Percentiles rank a stretch among this genome's conserved stretches.
phyloP scores from a whole-genome alignment of 2,329 filamentous ascomycete genomes.

The Colletotrichum sp. region DNA sequence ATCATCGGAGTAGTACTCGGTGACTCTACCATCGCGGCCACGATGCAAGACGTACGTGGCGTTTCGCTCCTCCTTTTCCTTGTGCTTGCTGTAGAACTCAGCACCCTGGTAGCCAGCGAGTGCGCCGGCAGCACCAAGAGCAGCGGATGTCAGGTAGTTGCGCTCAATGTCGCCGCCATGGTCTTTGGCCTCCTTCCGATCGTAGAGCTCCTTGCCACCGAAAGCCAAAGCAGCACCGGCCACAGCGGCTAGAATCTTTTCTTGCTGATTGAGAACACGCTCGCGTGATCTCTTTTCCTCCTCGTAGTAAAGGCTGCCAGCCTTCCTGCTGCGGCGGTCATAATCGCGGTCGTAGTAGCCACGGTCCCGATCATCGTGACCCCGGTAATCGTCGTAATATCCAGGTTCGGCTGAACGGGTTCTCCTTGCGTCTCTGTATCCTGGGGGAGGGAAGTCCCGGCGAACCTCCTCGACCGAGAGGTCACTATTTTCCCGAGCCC shows the following conservation, averaged over 20 bases:
- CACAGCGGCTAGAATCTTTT: constrained; percentile 71
- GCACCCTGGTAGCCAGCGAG: constrained; percentile 68
- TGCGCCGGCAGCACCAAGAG: constrained; percentile 67
- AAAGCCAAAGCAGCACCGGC: constrained; percentile 68
- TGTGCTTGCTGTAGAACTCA: constrained; percentile 66
- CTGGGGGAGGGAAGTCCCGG: constrained; percentile 82
- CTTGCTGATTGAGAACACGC: constrained; percentile 64
- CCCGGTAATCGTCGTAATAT: constrained; percentile 58
- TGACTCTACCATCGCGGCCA: constrained; percentile 56
- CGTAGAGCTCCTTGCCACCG: constrained; percentile 69
- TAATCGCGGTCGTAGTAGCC: constrained; percentile 52
- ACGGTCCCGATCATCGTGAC: constrained; percentile 49
- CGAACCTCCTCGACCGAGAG: constrained; percentile 81
- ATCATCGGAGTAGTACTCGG: constrained; percentile 64
- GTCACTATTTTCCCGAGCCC: constrained; percentile 74
- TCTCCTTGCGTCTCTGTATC: constrained; percentile 59
- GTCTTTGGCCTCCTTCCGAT: constrained; percentile 63
- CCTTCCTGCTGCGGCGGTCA: constrained; percentile 55
- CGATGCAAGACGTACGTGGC: constrained; percentile 58
- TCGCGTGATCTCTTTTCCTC: constrained; percentile 55
- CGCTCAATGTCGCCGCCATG: constrained; percentile 57
- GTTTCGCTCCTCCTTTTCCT: constrained; percentile 58
- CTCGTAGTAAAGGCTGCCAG: constrained; percentile 56
- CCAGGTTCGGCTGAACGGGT: constrained; percentile 68
- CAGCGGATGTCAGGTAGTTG: constrained; percentile 64